Evolutionary conservation across 2,329 filamentous ascomycete genomes (phyloP), one percentile per base, ranked within the genome.

Genomic region (Trichoderma koningii): DNA sequence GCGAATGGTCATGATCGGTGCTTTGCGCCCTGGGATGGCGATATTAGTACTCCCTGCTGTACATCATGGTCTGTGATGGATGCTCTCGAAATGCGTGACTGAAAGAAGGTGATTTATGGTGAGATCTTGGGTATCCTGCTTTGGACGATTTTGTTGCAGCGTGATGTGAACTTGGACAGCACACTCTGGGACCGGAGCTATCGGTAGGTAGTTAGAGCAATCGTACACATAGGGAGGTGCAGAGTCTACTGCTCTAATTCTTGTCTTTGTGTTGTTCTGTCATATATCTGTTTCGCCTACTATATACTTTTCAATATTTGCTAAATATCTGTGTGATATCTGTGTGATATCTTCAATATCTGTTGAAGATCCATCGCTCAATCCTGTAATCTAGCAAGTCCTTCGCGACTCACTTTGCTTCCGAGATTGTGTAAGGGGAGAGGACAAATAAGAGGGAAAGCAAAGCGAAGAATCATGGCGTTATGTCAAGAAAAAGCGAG

Each of bases 341-440:
- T 59, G 2, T 14, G 34, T 14, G 12, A 10, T 38, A 38, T 38
- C 34, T 38, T 38, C 34, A 38, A 28, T 60, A 65, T 60, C 47
- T 65, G 63, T 60, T 65, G 63, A 65, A 65, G 55, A 65, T 65
- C 47, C 53, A 63, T 63, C 19, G 17, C 21, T 19, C 19, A 26
- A 55, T n/a, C 9, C 14, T 21, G 10, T 21, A 26, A 45, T 12
- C 5, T 17, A 15, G 4, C 2, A 12, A n/a, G 12, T 12, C 14
- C 15, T 38, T 38, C 6, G 45, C 47, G 15, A 34, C 5, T 14
- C 3, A 41, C 38, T 17, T 28, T 28, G 1, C 28, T 28, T n/a
- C n/a, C 10, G 42, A 55, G 12, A 4, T 45, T 0, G 19, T n/a
- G 30, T 10, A 53, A 62, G 34, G 5, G 7, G 34, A 53, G 34